Evolutionary conservation across 352 stramenopile species (phyloP), one percentile per base, ranked within the genome.

Genomic region (Globisporangium emineosum): DNA sequence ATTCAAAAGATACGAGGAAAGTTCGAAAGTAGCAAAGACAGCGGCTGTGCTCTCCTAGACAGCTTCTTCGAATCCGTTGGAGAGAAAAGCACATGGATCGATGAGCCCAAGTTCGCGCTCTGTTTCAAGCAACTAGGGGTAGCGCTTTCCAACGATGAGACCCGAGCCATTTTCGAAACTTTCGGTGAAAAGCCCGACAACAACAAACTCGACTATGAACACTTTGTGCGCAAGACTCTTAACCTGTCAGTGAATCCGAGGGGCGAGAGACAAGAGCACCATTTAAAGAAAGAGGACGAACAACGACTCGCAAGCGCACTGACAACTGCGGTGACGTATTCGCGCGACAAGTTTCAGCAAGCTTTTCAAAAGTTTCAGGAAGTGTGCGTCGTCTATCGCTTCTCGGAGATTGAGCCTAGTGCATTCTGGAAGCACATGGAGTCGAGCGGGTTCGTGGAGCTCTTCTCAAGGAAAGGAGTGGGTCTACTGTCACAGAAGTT

Each of bases 361-460:
- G 68, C 75, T 4, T 68, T 79, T 40, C 51, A 61, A 5, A 56
- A 75, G 3, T 75, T 89, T 19, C 66, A 81, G 49, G 80, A 88
- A 57, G 82, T 82, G 45, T 89, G 80, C 30, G 71, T 86, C 4
- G 62, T 85, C 19, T 72, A 82, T 25, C 69, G 71, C 9, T 81
- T 86, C 61, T 60, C 45, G 8, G 66, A 76, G 10, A 69, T 86
- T 30, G 30, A 62, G 0, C 57, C 68, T 6, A 58, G 64, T 1
- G 72, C 65, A 30, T 54, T 86, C 13, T 86, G 78, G 75, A 78
- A 76, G 50, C 60, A 83, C n/a, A 77, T 88, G 65, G 68, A 86
- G 12, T 57, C 65, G 15, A 77, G 73, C 23, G 78, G 78, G 35
- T 69, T 88, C 15, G 60, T 68, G 1, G 54, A 77, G 1, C 52